phyloP scores from a whole-genome alignment of 768 basidiomycete genomes.

The Fomitopsis serialis region DNA sequence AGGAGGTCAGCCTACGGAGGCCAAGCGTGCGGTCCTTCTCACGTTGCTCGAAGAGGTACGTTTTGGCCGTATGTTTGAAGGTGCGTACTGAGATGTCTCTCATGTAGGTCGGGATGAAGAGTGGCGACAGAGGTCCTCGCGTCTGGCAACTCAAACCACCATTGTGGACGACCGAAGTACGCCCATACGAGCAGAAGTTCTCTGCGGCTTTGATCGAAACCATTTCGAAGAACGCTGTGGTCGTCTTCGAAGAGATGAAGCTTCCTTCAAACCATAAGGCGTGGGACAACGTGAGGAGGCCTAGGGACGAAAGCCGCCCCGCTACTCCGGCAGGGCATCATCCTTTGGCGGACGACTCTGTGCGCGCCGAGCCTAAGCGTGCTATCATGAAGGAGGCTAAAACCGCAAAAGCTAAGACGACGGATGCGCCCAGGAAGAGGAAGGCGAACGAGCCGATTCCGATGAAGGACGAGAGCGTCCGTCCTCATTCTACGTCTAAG shows the following conservation, averaged over 20 bases:
- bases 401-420: constrained; percentile 14
- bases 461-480: constrained; percentile 41
- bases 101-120: constrained; percentile 34
- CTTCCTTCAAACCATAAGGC: constrained; percentile 50
- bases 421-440: constrained; percentile 8
- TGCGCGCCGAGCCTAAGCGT: constrained; percentile 34
- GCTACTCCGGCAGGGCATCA: constrained; percentile 2
- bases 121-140: constrained; percentile 29
- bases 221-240: constrained; percentile 50
- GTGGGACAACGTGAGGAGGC: constrained; percentile 52
- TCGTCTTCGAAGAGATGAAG: constrained; percentile 41
- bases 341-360: constrained; percentile 3
- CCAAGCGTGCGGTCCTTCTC: neutral
- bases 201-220: constrained; percentile 39
- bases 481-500: constrained; percentile 3
- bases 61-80: neutral
- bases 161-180: constrained; percentile 59
- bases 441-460: constrained; percentile 23
- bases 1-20: constrained; percentile 34
- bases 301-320: constrained; percentile 9
- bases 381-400: constrained; percentile 28
- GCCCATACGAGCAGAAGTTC: constrained; percentile 57
- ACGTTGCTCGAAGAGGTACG: constrained; percentile 46
- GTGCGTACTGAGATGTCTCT: too few species aligned
- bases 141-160: constrained; percentile 49